Evolutionary conservation across 371 early-diverging fungal species (phyloP).

Genomic region (Dinochytrium kinnereticum): DNA sequence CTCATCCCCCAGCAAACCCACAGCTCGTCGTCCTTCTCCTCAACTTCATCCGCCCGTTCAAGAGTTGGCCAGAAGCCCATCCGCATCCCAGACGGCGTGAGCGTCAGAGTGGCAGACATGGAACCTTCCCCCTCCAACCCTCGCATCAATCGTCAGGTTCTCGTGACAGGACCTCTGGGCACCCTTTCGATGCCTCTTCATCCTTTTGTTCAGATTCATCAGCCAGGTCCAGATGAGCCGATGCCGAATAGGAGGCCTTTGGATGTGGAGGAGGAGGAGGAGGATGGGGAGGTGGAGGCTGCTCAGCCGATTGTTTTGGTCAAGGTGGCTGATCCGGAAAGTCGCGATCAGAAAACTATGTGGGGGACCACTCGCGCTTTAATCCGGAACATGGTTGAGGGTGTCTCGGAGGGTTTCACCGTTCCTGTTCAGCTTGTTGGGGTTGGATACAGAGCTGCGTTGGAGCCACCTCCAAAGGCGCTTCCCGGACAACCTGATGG

Average conservation of each 20-base stretch:
- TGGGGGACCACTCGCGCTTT: conserved; percentile 96
- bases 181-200: conserved; percentile 74
- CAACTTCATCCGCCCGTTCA: conserved; percentile 55
- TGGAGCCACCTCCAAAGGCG: conserved; percentile 58
- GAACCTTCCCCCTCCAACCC: conserved; percentile 44
- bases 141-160: conserved; percentile 60
- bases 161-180: conserved; percentile 85
- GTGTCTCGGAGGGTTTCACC: conserved; percentile 90
- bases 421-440: conserved; percentile 87
- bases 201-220: conserved; percentile 73
- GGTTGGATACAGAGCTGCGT: conserved; percentile 91
- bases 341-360: conserved; percentile 79
- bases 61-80: conserved; percentile 78
- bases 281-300: not conserved
- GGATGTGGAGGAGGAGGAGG: not conserved
- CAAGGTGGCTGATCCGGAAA: conserved; percentile 61
- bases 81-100: conserved; percentile 68
- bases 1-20: too few relatives aligned
- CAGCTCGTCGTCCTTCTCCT: conserved; percentile 51
- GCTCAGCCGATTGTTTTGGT: conserved; percentile 58
- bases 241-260: conserved; percentile 14
- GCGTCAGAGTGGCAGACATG: conserved; percentile 59
- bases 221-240: conserved; percentile 35
- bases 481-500: not conserved
- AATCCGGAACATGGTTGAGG: conserved; percentile 83